Conservation (phyloP, 2,329 filamentous ascomycete species). For the Aspergillus awamori region DNA sequence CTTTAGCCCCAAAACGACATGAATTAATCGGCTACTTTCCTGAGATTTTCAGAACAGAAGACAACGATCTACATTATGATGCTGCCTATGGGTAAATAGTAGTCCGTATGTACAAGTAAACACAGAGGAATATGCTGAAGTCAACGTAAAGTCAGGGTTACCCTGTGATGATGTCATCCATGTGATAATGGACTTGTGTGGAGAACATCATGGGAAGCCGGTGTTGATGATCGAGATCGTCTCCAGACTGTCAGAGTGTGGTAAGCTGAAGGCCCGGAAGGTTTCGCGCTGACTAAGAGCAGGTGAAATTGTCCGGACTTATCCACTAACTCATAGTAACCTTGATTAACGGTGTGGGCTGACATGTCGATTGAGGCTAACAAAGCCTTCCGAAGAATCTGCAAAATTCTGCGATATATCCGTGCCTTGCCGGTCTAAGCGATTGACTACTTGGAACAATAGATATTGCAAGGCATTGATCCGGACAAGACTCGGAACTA, state of each 20-base stretch:
- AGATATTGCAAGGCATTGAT: not conserved
- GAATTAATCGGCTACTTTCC: not conserved
- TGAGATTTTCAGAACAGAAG: not conserved
- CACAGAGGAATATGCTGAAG: not conserved
- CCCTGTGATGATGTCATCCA: not conserved
- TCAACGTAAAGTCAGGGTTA: not conserved
- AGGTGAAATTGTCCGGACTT: not conserved
- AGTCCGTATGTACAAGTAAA: not conserved
- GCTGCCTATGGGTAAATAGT: not conserved
- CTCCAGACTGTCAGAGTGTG: not conserved
- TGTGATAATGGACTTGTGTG: not conserved
- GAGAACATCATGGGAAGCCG: not conserved
- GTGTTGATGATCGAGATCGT: not conserved
- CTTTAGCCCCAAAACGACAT: not conserved
- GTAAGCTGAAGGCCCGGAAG: not conserved
- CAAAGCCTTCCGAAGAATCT: not conserved
- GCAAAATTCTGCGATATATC: not conserved
- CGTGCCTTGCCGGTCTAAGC: not conserved
- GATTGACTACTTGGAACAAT: not conserved
- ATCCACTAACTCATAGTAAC: too few relatives aligned
- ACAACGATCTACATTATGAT: not conserved
- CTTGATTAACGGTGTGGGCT: too few relatives aligned
- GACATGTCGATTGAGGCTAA: not conserved
- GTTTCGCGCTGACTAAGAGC: not conserved
- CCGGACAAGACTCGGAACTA: not conserved